Base-by-base conservation (phyloP, 2,329 filamentous ascomycete species). In the Fusarium proliferatum region DNA sequence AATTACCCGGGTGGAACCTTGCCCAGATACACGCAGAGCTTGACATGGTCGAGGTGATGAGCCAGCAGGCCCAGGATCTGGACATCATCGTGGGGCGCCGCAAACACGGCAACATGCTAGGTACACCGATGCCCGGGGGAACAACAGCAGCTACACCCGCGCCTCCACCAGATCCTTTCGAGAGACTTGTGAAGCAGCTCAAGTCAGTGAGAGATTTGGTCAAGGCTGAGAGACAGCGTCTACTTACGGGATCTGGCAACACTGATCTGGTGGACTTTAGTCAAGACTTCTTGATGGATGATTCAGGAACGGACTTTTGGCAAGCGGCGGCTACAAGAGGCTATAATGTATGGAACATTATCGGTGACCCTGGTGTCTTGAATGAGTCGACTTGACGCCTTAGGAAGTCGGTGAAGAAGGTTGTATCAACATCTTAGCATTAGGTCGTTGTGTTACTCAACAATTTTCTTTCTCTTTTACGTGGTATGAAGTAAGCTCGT, bases 1-100 rank as follows among this genome's bases (percentile, higher is more conserved):
- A 82, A 43, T 69, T 84, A 2, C 84, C 86, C 2, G 86, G 86
- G 0, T 88, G 86, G 86, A 83, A 87, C 56, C 76, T 83, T 7
- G 74, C 73, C 4, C 73, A 78, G 3, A 81, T 84, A 28, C 78
- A 81, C 9, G 69, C 76, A 28, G 82, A 85, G 67, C 77, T 87
- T 17, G 75, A 78, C 45, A 64, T 79, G 56, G 46, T 72, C 10
- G 73, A 75, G 58, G 73, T 77, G 41, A 79, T 79, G 73, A 73
- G 65, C 46, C 66, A 69, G 48, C 79, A 82, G 63, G 76, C 81
- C n/a, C 64, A 72, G 11, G 79, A 82, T 45, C 66, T 83, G 4
- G 70, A 69, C 1, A 61, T 79, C 5, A 69, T 83, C 19, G 78
- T 82, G 21, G 61, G 67, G 34, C 78, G 78, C 34, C 80, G 81